Evolutionary conservation across 805 yeast genomes (phyloP).

Genomic region (Osmozyma mogii): DNA sequence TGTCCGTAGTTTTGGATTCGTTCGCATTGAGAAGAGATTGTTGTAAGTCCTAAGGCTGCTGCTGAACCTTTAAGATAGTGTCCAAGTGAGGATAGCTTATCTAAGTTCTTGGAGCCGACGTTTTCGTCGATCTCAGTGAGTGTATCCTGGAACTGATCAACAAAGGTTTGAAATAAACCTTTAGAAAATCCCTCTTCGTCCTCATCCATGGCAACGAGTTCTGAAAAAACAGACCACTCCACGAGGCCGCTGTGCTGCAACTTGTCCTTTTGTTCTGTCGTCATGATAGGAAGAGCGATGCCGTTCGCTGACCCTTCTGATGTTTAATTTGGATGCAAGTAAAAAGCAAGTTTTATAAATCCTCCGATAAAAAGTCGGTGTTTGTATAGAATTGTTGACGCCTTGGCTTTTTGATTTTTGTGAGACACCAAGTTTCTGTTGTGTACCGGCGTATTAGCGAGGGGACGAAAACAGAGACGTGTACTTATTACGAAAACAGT

Average conservation of each 20-base stretch:
- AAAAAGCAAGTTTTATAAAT: too few species aligned
- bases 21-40: slow-evolving; percentile 84
- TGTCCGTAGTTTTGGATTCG: slow-evolving; percentile 86
- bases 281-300: too few species aligned
- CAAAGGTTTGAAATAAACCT: slow-evolving; percentile 71
- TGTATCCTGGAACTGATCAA: slow-evolving; percentile 81
- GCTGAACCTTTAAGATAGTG: slow-evolving; percentile 95
- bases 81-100: slow-evolving; percentile 65
- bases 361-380: too few species aligned
- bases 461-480: too few species aligned
- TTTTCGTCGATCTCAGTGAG: slow-evolving; percentile 61
- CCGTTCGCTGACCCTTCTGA: too few species aligned
- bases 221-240: slow-evolving; percentile 84
- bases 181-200: slow-evolving; percentile 88
- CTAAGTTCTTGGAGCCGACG: slow-evolving; percentile 41
- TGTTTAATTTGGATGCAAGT: too few species aligned
- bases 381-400: too few species aligned
- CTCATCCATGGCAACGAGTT: slow-evolving; percentile 90
- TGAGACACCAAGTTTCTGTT: too few species aligned
- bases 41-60: slow-evolving; percentile 81
- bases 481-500: too few species aligned
- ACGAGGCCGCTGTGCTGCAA: slow-evolving; percentile 56
- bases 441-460: too few species aligned
- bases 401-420: too few species aligned
- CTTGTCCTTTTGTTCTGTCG: slow-evolving; percentile 18